Conservation (phyloP, 2,329 filamentous ascomycete genomes). For the Escovopsis sp. region DNA sequence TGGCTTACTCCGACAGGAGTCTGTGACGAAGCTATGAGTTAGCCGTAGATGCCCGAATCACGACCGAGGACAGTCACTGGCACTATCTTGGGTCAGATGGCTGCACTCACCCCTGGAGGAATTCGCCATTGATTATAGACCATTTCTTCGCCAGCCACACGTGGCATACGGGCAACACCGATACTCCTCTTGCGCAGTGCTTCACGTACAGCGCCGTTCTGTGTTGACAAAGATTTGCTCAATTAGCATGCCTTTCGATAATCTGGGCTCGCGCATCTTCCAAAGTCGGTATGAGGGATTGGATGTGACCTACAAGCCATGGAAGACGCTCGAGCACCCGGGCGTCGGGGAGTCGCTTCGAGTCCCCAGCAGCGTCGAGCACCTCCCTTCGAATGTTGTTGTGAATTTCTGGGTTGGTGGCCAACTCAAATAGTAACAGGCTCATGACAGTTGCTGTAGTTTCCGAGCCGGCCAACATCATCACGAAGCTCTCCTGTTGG, state of each 20-base stretch:
- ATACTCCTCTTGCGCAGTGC: not conserved
- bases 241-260: not conserved
- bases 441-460: constrained; percentile 21
- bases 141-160: not conserved
- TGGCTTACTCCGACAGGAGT: constrained; percentile 1
- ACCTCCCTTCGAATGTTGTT: constrained; percentile 20
- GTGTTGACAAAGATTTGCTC: not conserved
- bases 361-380: not conserved
- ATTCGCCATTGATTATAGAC: not conserved
- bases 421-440: constrained; percentile 20
- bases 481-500: constrained; percentile 15
- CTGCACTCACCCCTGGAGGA: not conserved
- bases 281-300: not conserved
- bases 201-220: not conserved
- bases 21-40: not conserved
- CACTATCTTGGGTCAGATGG: not conserved
- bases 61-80: too few species aligned
- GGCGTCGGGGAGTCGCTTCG: constrained; percentile 5
- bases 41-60: too few species aligned
- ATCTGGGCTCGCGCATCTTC: not conserved
- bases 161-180: not conserved
- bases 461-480: constrained; percentile 22
- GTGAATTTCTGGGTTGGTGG: constrained; percentile 16
- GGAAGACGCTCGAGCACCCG: constrained; percentile 18
- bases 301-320: constrained; percentile 18